Evolutionary conservation across 2,329 filamentous ascomycete genomes (phyloP), one percentile per base, ranked within the genome.

Genomic region (Clarireedia paspali): DNA sequence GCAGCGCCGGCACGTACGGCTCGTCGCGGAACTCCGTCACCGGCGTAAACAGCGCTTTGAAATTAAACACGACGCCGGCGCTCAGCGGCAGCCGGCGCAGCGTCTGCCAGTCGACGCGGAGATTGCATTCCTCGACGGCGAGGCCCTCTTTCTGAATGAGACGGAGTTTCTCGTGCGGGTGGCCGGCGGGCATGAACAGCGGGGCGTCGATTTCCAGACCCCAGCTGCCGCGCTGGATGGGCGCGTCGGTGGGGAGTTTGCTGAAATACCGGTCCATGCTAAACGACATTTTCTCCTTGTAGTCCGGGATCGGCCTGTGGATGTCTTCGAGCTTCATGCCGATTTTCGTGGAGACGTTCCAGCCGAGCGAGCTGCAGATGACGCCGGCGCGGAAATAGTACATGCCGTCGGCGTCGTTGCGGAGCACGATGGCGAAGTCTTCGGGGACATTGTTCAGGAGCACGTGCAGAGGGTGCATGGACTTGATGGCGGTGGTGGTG

Each of bases 21-120:
- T 95, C 90, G 56, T 87, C 76, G 2, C 80, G 74, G 56, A 95
- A 83, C 60, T 87, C 82, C 0, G 76, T 68, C 0, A 95, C 69
- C 0, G 87, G 87, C 0, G 89, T 94, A 70, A 95, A 95, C 0
- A 94, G 70, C 0, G 87, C 89, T 67, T 92, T 95, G 79, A 92
- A 95, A 70, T 94, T 95, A 74, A 95, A 95, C 0, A 90, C 80
- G 1, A 95, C 75, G 0, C 80, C 85, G 0, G 81, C 88, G 0
- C 86, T 90, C 0, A 95, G 74, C 0, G 90, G 89, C 0, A 95
- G 73, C 2, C 90, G 81, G 1, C 90, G 82, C 4, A 95, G 73
- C 0, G 90, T 95, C 71, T 95, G 91, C 88, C 89, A 95, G 69
- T 95, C 90, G 1, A 94, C 89, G 4, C 90, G 81, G 1, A 95